Conservation (phyloP, 805 yeast species). For the Metschnikowia santaceciliae region DNA sequence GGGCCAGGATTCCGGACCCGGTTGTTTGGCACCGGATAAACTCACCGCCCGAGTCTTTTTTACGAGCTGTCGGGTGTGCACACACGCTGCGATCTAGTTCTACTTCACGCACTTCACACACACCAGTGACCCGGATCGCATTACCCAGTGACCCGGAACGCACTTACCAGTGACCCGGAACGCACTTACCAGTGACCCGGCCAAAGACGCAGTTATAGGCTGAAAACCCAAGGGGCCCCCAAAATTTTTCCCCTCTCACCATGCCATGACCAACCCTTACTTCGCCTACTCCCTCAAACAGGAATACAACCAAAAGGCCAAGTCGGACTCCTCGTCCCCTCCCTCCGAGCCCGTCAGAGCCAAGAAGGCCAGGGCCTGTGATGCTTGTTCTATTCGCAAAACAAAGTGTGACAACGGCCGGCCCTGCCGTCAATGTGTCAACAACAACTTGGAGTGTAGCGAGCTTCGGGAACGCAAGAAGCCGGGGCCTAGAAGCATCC, state of each 20-base stretch:
- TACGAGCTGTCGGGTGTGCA: conserved; percentile 1
- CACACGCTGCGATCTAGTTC: neutral
- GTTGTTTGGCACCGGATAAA: neutral
- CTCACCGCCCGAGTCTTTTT: neutral
- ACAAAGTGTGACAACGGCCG: conserved; percentile 35
- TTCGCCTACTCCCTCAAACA: conserved; percentile 14
- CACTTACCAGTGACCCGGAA: conserved; percentile 6
- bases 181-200: conserved; percentile 6
- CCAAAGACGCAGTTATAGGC: neutral
- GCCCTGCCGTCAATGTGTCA: conserved; percentile 39
- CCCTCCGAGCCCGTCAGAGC: conserved; percentile 2
- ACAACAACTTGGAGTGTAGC: conserved; percentile 35
- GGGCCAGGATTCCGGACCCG: too few relatives aligned
- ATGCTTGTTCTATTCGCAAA: conserved; percentile 40
- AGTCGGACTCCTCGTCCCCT: neutral
- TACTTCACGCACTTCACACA: conserved; percentile 3
- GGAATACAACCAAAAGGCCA: conserved; percentile 3
- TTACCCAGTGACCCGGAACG: conserved; percentile 4
- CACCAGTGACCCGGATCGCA: conserved; percentile 5
- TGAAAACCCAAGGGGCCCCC: neutral
- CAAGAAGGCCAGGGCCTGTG: conserved; percentile 37
- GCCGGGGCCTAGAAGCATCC: conserved; percentile 39
- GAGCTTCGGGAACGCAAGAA: conserved; percentile 35
- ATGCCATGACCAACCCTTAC: conserved; percentile 12
- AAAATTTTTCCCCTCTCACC: neutral